Base-by-base conservation (phyloP, 129 eudicot genomes). In the Heracleum sosnowskyi region DNA sequence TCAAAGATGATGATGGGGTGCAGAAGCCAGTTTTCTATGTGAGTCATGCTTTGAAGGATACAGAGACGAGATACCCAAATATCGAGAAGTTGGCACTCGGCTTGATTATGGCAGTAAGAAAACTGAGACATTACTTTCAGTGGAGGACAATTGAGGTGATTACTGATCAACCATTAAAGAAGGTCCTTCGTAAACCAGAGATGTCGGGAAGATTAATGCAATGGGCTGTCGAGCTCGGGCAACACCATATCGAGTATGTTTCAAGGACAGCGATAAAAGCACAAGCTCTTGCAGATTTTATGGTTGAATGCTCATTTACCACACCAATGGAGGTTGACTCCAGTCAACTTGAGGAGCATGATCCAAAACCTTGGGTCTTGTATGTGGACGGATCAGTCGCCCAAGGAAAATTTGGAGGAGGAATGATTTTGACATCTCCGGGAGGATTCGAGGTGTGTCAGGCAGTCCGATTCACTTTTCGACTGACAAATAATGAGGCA, bases 261-360 rank as follows among this genome's bases (percentile, higher is more conserved):
- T n/a, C 11, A 57, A 2, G 5, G n/a, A n/a, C n/a, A n/a, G n/a
- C n/a, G n/a, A n/a, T n/a, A n/a, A n/a, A n/a, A n/a, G n/a, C n/a
- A n/a, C 66, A 57, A 57, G 66, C 24, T 6, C 7, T 57, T 1
- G 26, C 66, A 7, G 24, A 57, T 22, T 57, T 57, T n/a, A 57
- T 57, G 55, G 55, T 47, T 3, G 55, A 47, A 47, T 47, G 55
- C 15, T 47, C 20, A 13, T 47, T 17, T 6, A 47, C 3, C 4
- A 47, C 20, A 0, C 55, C 55, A 1, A 8, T 47, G 55, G 55
- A 1, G 5, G 55, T 2, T 0, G 55, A 8, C 1, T 13, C 4
- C 15, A 4, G 2, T 0, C 20, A 8, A 4, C 1, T 11, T 1
- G 4, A 11, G 1, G 15, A 15, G 3, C 3, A 0, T 11, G 44